Evolutionary conservation across 2,329 filamentous ascomycete species (phyloP), one percentile per base, ranked within the genome.

Genomic region (Penicillium sp.): DNA sequence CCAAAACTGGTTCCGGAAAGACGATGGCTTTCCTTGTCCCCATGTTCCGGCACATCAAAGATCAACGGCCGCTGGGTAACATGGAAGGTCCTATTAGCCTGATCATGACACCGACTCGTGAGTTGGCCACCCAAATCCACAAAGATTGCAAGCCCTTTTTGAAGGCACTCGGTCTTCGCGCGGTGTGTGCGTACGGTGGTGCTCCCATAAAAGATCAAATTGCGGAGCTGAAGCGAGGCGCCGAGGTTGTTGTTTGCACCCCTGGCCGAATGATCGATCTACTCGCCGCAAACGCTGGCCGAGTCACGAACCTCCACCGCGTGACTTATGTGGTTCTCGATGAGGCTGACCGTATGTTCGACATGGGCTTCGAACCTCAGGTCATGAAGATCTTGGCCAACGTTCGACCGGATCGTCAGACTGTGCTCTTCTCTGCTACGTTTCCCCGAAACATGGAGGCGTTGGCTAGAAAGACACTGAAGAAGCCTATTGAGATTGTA

Each of bases 321-420:
- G 92, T 97, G 13, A 95, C 92, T 0, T 99, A 98, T 75, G 88
- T 97, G 26, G 95, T 99, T 11, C 85, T 99, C 42, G 95, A 99
- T 74, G 95, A 99, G 79, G 95, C 95, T 52, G 95, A 99, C 78
- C 90, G 95, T 64, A 98, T 99, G 95, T 97, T 98, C 74, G 95
- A 99, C 76, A 98, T 99, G 95, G 95, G 95, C 14, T 99, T 99
- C 73, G 94, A 97, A 78, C 94, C 95, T 2, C 95, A 99, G 76
- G 93, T 99, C 57, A 95, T 95, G 87, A 97, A 96, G 77, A 95
- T 99, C 60, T 88, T 98, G 73, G 87, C 88, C 67, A 97, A 95
- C 71, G 90, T 97, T 75, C 89, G 95, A 52, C 93, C 95, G 0
- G 91, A 97, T 74, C 89, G 91, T 54, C 95, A 99, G 75, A 97